Percentiles rank a stretch among this genome's conserved stretches.
phyloP scores from a whole-genome alignment of 2,329 filamentous ascomycete genomes.

The Botrytis paeoniae region DNA sequence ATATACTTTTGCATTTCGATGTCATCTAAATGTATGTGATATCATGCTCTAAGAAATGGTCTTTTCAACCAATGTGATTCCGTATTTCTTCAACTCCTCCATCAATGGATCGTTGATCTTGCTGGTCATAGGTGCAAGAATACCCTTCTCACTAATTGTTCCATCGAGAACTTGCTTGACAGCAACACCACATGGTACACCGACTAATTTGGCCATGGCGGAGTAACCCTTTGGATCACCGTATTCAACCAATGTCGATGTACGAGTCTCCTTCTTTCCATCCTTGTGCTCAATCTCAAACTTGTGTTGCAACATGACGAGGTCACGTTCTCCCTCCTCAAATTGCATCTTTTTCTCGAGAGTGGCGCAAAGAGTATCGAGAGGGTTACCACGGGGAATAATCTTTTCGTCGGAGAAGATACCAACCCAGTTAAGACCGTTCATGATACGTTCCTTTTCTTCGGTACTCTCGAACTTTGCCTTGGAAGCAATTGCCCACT shows the following conservation, averaged over 20 bases:
- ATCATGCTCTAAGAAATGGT: slow-evolving; percentile 40
- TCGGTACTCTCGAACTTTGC: slow-evolving; percentile 66
- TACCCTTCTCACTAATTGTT: slow-evolving; percentile 67
- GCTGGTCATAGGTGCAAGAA: slow-evolving; percentile 72
- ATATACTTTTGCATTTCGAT: slow-evolving; percentile 2
- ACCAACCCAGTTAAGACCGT: slow-evolving; percentile 70
- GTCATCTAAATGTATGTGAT: neutral
- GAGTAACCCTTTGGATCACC: slow-evolving; percentile 75
- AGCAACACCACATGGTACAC: slow-evolving; percentile 71
- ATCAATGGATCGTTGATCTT: slow-evolving; percentile 72
- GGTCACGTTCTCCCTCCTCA: slow-evolving; percentile 75
- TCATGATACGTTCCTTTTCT: slow-evolving; percentile 66
- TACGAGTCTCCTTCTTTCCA: slow-evolving; percentile 71
- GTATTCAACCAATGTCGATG: slow-evolving; percentile 79
- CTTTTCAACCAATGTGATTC: slow-evolving; percentile 71
- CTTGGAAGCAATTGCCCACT: slow-evolving; percentile 71
- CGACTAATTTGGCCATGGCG: slow-evolving; percentile 81
- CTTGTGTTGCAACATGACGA: slow-evolving; percentile 76
- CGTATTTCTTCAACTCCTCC: slow-evolving; percentile 74
- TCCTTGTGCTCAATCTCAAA: slow-evolving; percentile 83
- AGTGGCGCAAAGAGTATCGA: slow-evolving; percentile 87
- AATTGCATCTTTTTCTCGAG: slow-evolving; percentile 92
- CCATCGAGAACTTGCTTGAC: slow-evolving; percentile 77
- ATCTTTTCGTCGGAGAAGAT: slow-evolving; percentile 67
- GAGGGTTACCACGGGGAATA: slow-evolving; percentile 70